phyloP scores from a whole-genome alignment of 169 alveolate genomes.

The Blepharisma undulans region DNA sequence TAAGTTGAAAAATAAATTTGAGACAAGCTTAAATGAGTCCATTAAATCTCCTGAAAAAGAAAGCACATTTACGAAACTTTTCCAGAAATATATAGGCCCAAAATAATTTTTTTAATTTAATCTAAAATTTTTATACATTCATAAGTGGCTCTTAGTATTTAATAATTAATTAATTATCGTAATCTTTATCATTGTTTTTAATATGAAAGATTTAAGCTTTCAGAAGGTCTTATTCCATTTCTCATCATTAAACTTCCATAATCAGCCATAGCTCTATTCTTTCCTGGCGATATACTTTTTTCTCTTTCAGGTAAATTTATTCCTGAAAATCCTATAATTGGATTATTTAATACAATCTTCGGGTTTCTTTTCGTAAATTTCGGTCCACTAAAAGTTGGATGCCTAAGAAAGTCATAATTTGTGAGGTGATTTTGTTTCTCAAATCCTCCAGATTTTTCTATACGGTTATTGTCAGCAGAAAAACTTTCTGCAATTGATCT shows the following conservation, averaged over 20 bases:
- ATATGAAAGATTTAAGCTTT: background rate
- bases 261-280: background rate
- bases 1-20: background rate
- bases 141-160: background rate
- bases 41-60: background rate
- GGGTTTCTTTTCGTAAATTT: conserved; percentile 5
- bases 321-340: conserved; percentile 5
- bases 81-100: background rate
- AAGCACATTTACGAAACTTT: background rate
- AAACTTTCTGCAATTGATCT: background rate
- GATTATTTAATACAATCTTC: conserved; percentile 16
- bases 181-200: background rate
- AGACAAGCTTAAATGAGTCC: background rate
- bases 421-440: background rate
- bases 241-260: background rate
- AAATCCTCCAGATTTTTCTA: background rate
- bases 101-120: too few relatives aligned
- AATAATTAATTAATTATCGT: background rate
- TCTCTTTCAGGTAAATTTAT: background rate
- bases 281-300: background rate
- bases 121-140: background rate
- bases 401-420: background rate
- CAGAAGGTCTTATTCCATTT: background rate
- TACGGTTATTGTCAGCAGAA: background rate
- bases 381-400: background rate